phyloP scores from a whole-genome alignment of 2,329 filamentous ascomycete genomes.

The Phoma sp. region DNA sequence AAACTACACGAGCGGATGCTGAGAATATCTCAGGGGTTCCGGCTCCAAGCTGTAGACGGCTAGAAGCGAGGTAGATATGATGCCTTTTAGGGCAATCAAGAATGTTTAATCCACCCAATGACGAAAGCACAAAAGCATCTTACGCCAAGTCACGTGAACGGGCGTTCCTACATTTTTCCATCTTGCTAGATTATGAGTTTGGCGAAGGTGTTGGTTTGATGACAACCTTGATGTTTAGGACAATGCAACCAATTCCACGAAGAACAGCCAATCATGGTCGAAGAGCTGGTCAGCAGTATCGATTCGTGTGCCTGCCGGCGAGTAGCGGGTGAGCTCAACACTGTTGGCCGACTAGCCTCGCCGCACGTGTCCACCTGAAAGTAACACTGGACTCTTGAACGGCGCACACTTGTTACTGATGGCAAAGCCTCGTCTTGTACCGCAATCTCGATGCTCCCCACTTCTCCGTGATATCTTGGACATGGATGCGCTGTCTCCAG shows the following conservation, averaged over 20 bases:
- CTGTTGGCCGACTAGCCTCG: not conserved
- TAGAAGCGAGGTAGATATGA: no score
- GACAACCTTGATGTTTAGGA: not conserved
- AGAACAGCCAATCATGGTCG: no score
- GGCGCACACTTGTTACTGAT: not conserved
- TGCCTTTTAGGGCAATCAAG: no score
- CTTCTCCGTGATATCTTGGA: conserved; percentile 1
- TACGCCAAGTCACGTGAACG: conserved; percentile 11
- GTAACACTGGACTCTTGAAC: no score
- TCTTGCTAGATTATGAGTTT: no score
- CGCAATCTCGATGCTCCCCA: not conserved
- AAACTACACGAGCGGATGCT: conserved; percentile 8
- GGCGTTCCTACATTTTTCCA: not conserved
- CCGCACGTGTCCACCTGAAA: not conserved
- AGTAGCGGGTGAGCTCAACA: not conserved
- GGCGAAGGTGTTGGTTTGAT: not conserved
- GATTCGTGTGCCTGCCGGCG: not conserved
- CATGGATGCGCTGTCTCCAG: conserved; percentile 16
- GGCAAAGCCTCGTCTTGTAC: not conserved
- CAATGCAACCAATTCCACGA: no score
- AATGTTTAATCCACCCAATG: no score
- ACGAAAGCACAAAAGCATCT: no score
- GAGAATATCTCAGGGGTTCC: conserved; percentile 24
- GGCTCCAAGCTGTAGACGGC: conserved; percentile 24
- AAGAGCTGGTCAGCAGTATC: no score